Evolutionary conservation across 1,284 basidiomycete species (phyloP).

Genomic region (Trametes versicolor): DNA sequence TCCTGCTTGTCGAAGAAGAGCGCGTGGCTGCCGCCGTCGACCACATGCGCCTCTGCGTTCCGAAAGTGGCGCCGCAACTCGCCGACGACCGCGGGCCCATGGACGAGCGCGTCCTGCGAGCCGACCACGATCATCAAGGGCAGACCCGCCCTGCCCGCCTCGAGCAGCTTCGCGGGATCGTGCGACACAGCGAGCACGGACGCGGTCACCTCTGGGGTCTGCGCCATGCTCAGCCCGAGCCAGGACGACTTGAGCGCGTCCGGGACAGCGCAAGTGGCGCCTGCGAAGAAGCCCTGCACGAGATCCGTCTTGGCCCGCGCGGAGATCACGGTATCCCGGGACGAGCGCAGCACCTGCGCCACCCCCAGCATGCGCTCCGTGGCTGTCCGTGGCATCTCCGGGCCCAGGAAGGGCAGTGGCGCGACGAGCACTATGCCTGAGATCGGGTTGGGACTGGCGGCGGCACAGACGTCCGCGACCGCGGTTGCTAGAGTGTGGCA

Average conservation of each 20-base stretch:
- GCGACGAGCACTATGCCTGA: conserved; percentile 36
- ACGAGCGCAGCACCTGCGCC: conserved; percentile 27
- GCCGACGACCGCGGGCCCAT: conserved; percentile 25
- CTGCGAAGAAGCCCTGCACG: conserved; percentile 32
- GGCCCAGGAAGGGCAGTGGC: conserved; percentile 35
- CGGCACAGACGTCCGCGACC: conserved; percentile 35
- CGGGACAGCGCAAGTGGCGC: conserved; percentile 29
- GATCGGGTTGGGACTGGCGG: conserved; percentile 31
- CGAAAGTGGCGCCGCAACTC: conserved; percentile 37
- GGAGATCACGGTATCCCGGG: conserved; percentile 30
- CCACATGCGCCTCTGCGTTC: conserved; percentile 33
- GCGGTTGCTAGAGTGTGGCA: conserved; percentile 29
- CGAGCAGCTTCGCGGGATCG: conserved; percentile 33
- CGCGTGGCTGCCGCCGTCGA: conserved; percentile 38
- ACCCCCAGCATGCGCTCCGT: conserved; percentile 31
- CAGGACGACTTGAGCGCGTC: conserved; percentile 33
- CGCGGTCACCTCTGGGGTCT: conserved; percentile 29
- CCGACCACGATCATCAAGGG: conserved; percentile 38
- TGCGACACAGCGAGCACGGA: conserved; percentile 28
- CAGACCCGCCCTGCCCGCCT: conserved; percentile 34
- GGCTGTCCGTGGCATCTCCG: conserved; percentile 26
- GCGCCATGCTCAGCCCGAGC: conserved; percentile 33
- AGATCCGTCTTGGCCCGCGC: conserved; percentile 34
- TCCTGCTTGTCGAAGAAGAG: conserved; percentile 36
- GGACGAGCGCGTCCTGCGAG: conserved; percentile 35